Percentiles rank a stretch among this genome's conserved stretches.
Conservation (phyloP, 192 early-diverging fungal genomes). For the Coemansia sp. region DNA sequence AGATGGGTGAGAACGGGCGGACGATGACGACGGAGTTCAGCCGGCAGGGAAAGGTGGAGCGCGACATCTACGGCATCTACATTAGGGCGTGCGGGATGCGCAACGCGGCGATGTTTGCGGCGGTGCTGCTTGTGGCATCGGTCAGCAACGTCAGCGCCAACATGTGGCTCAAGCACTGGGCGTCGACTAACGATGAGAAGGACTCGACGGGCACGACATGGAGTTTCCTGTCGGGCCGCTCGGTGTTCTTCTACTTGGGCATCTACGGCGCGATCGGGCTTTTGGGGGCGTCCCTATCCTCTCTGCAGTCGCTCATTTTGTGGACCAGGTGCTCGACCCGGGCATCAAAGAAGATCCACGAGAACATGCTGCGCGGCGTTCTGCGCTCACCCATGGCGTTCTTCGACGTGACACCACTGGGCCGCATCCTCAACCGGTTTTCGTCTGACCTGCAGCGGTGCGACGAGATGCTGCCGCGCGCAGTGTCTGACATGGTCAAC, state of each 20-base stretch:
- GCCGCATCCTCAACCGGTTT: slow-evolving; percentile 77
- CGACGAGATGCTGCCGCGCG: slow-evolving; percentile 66
- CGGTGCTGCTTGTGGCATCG: slow-evolving; percentile 61
- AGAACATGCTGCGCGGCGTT: slow-evolving; percentile 63
- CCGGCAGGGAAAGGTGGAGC: slow-evolving; percentile 78
- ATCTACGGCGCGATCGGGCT: slow-evolving; percentile 84
- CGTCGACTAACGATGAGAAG: slow-evolving; percentile 56
- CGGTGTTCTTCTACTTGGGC: slow-evolving; percentile 63
- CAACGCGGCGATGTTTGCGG: slow-evolving; percentile 60
- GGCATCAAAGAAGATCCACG: slow-evolving; percentile 61
- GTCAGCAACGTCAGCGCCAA: slow-evolving; percentile 60
- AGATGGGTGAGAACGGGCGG: slow-evolving; percentile 17
- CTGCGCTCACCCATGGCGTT: slow-evolving; percentile 76
- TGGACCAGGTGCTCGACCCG: slow-evolving; percentile 86
- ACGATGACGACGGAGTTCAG: slow-evolving; percentile 77
- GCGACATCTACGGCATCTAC: slow-evolving; percentile 81
- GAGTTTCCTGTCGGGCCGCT: slow-evolving; percentile 23
- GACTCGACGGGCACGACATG: background rate
- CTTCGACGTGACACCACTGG: slow-evolving; percentile 75
- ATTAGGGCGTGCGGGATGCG: slow-evolving; percentile 68
- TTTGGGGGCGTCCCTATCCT: slow-evolving; percentile 64
- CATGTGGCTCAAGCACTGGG: slow-evolving; percentile 77
- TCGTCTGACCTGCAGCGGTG: slow-evolving; percentile 64
- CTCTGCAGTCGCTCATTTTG: slow-evolving; percentile 77
- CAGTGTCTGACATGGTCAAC: slow-evolving; percentile 62